Evolutionary conservation across 2,329 filamentous ascomycete species (phyloP), one percentile per base, ranked within the genome.

Genomic region (Penicillium verrucosum): DNA sequence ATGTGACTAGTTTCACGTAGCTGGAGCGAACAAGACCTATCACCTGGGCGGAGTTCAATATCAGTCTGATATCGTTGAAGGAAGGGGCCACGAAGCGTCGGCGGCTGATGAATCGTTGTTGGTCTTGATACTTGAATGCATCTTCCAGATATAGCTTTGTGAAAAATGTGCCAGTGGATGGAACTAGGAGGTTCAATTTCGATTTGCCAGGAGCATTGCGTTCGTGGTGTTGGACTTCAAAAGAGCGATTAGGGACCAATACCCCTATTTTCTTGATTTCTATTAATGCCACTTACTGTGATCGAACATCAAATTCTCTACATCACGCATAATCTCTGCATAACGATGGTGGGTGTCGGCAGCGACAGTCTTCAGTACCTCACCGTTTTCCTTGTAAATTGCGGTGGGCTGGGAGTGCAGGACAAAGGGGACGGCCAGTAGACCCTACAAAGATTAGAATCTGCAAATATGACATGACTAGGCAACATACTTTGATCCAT

Each of bases 401-500:
- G 91, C 91, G 1, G 91, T 95, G 4, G 94, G 94, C 71, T 97
- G 92, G 1, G 93, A 97, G 73, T 96, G 92, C 52, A 99, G 84
- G 38, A 99, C 93, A 71, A 99, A 99, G 0, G 94, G 94, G 0
- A 97, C 93, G 1, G 94, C 94, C 12, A 97, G 81, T 4, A 97
- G 83, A 38, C 89, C 90, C 74, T 78, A 51, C 9, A 32, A 43
- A 50, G 51, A 59, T 61, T 69, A 70, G 62, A 46, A 32, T 14
- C 1, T 18, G 7, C 18, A 21, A 37, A 30, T 23, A 53, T 6
- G 27, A 46, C n/a, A 36, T 41, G 45, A 23, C 7, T 34, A 32
- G 11, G 23, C 23, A 29, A 58, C 66, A 53, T 75, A 81, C 80
- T 77, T 99, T 97, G 80, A 97, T 90, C 93, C 93, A 97, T 88